Evolutionary conservation across 2,329 filamentous ascomycete species (phyloP).

Genomic region (Neofusicoccum parvum): DNA sequence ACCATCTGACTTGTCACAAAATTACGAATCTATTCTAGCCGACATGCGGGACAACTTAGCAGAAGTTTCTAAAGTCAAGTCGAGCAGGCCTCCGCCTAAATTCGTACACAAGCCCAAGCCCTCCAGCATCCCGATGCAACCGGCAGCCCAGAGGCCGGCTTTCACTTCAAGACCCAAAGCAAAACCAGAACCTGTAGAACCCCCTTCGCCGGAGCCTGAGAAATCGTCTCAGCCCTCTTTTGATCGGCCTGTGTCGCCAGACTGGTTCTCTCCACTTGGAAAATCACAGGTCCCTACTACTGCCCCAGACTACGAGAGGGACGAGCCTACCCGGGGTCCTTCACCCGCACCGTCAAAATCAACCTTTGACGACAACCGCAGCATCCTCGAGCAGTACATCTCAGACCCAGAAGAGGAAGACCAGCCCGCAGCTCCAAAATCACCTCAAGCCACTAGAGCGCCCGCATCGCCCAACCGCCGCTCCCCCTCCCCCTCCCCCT

Average conservation of each 20-base stretch:
- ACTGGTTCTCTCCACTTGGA: conserved; percentile 14
- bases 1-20: not conserved
- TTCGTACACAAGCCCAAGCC: conserved; percentile 1
- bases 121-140: conserved; percentile 2
- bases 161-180: not conserved
- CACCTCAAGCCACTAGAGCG: not conserved
- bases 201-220: not conserved
- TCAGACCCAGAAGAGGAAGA: conserved; percentile 23
- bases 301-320: not conserved
- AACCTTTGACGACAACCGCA: not conserved
- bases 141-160: not conserved
- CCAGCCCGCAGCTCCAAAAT: conserved; percentile 15
- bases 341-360: not conserved
- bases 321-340: not conserved
- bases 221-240: not conserved
- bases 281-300: not conserved
- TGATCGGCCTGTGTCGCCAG: conserved; percentile 3
- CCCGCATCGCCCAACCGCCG: not conserved
- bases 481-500: not conserved
- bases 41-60: conserved; percentile 5
- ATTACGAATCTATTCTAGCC: conserved; percentile 14
- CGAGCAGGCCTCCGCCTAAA: not conserved
- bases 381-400: conserved; percentile 22
- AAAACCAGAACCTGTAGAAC: not conserved
- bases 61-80: not conserved